A percentile compares a stretch with the other conserved stretches of the same genome.
phyloP scores from a whole-genome alignment of 805 yeast species.

The Lachancea nothofagi region DNA sequence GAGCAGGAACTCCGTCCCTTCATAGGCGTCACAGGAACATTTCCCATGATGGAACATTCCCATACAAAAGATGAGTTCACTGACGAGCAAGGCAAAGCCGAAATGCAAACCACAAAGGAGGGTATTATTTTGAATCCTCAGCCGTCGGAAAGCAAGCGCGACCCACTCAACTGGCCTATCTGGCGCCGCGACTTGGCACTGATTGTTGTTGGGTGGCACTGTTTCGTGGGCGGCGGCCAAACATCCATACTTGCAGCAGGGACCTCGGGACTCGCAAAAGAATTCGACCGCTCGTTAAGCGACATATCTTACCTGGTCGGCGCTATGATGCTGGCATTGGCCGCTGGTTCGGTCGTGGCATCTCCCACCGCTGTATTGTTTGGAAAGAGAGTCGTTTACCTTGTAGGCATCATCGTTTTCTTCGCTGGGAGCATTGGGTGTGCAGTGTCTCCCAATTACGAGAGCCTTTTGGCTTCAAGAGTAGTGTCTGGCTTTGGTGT shows the following conservation, averaged over 20 bases:
- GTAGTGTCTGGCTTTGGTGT: constrained; percentile 55
- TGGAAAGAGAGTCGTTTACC: constrained; percentile 54
- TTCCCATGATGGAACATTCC: constrained; percentile 7
- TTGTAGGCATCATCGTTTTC: constrained; percentile 43
- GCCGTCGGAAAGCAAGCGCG: constrained; percentile 60
- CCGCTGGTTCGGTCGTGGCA: constrained; percentile 52
- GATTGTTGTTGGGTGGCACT: constrained; percentile 48
- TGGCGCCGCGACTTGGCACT: constrained; percentile 54
- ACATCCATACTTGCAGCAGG: constrained; percentile 58
- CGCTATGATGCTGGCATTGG: constrained; percentile 51
- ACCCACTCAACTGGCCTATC: constrained; percentile 61
- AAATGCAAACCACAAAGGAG: constrained; percentile 31
- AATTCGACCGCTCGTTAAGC: constrained; percentile 40
- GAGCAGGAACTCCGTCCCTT: background rate
- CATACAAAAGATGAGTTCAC: background rate
- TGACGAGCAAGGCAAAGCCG: background rate
- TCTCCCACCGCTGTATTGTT: constrained; percentile 43
- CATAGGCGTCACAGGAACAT: constrained; percentile 7
- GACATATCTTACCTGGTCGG: constrained; percentile 52
- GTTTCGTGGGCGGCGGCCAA: constrained; percentile 58
- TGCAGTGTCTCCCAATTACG: constrained; percentile 44
- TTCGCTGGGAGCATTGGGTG: constrained; percentile 52
- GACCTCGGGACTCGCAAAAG: constrained; percentile 36
- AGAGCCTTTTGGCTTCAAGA: constrained; percentile 52
- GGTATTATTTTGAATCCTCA: constrained; percentile 52